Evolutionary conservation across 179 eudicot genomes (phyloP).

Genomic region (Actinidia arguta): DNA sequence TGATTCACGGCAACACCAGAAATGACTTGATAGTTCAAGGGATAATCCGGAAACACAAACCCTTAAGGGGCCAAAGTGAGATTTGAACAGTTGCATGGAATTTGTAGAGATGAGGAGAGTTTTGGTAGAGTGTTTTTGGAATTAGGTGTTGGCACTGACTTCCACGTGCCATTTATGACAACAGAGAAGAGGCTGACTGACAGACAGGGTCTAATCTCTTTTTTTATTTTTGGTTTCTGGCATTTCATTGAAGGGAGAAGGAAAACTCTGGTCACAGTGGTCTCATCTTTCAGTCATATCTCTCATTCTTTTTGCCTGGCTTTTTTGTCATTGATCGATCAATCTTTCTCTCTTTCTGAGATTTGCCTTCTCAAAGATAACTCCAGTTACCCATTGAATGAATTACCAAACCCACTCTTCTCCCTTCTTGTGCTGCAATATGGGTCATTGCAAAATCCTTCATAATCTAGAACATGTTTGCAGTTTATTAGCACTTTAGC

Average conservation of each 20-base stretch:
- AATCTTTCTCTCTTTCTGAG: not conserved
- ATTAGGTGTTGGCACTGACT: slow-evolving; percentile 12
- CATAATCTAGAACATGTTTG: no score
- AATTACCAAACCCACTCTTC: not conserved
- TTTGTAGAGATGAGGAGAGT: not conserved
- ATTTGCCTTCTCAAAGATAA: not conserved
- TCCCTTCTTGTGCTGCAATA: no score
- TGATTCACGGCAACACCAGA: no score
- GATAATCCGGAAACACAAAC: no score
- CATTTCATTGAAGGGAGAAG: slow-evolving; percentile 3
- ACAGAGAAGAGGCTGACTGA: no score
- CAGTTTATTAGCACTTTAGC: no score
- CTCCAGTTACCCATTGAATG: not conserved
- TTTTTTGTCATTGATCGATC: slow-evolving; percentile 4
- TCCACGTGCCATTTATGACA: slow-evolving; percentile 14
- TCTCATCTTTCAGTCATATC: slow-evolving; percentile 17
- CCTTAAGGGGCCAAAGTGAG: not conserved
- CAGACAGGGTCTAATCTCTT: slow-evolving; percentile 11
- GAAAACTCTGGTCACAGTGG: slow-evolving; percentile 1
- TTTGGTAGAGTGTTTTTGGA: not conserved
- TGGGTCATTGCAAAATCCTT: no score
- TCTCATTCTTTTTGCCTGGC: slow-evolving; percentile 25
- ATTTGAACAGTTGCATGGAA: not conserved
- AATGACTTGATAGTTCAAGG: no score
- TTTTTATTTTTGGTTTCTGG: no score